phyloP scores from a whole-genome alignment of 2,329 filamentous ascomycete species.

The Alternaria incomplexa region DNA sequence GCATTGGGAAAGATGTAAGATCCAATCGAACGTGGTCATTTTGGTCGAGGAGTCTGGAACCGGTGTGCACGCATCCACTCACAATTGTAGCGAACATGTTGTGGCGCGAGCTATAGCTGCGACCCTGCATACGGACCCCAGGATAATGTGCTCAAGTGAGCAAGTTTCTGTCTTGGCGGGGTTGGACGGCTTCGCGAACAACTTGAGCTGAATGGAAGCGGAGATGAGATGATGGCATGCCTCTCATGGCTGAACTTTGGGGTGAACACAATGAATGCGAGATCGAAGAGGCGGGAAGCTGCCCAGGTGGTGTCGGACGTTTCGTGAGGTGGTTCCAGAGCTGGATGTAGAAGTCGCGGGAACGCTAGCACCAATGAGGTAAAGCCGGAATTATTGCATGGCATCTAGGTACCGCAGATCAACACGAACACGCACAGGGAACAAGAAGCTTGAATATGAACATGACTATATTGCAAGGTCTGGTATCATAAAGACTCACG shows the following conservation, averaged over 20 bases:
- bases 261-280: not conserved
- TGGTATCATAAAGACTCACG: conserved; percentile 3
- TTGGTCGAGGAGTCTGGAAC: not conserved
- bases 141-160: conserved; percentile 36
- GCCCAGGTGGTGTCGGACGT: not conserved
- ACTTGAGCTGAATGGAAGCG: not conserved
- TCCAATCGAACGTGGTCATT: not conserved
- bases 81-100: not conserved
- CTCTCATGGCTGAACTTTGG: not conserved
- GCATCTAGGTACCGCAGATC: not conserved
- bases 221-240: not conserved
- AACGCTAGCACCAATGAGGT: not conserved
- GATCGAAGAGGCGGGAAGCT: not conserved
- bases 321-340: rapidly evolving
- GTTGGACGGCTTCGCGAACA: not conserved
- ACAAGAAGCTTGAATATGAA: not conserved
- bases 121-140: conserved; percentile 21
- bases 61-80: not conserved
- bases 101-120: conserved; percentile 37
- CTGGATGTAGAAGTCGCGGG: not conserved
- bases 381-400: not conserved
- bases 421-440: not conserved
- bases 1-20: not conserved
- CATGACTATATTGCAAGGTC: not conserved
- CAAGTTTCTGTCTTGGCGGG: conserved; percentile 31